Conservation (phyloP, 2,329 filamentous ascomycete genomes). For the Paraphoma sp. region DNA sequence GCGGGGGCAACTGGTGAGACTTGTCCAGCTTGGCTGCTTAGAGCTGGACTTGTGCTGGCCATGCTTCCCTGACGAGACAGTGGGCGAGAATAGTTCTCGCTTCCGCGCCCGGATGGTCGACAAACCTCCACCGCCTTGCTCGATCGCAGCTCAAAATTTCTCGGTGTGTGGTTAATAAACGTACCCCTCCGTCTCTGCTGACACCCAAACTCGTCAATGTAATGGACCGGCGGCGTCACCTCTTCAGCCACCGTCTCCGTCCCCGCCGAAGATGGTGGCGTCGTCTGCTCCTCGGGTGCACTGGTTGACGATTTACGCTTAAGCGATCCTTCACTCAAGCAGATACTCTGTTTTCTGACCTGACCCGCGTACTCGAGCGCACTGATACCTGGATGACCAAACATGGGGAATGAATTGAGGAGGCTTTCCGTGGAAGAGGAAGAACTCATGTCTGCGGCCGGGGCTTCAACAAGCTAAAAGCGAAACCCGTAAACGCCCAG, state of each 20-base stretch:
- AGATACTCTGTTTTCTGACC: conserved; percentile 22
- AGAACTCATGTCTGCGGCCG: conserved; percentile 19
- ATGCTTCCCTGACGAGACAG: conserved; percentile 18
- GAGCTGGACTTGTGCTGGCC: conserved; percentile 3
- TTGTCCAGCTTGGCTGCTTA: conserved; percentile 6
- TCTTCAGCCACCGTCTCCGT: conserved; percentile 14
- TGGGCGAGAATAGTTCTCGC: conserved; percentile 29
- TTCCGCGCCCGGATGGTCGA: conserved; percentile 19
- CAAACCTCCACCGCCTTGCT: conserved; percentile 23
- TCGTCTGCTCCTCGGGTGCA: conserved; percentile 26
- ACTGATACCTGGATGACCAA: conserved; percentile 42
- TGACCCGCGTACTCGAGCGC: conserved; percentile 40
- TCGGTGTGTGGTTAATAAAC: conserved; percentile 46
- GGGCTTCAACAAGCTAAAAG: conserved; percentile 20
- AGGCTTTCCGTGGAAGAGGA: conserved; percentile 26
- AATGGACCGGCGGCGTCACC: conserved; percentile 19
- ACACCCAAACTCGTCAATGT: conserved; percentile 26
- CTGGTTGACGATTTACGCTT: conserved; percentile 26
- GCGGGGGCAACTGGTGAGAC: conserved; percentile 19
- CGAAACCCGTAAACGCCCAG: conserved; percentile 1
- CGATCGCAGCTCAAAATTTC: conserved; percentile 32
- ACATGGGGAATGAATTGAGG: conserved; percentile 37
- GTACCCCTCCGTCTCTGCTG: conserved; percentile 35
- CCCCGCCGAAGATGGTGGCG: conserved; percentile 17
- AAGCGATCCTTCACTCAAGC: conserved; percentile 22